Evolutionary conservation across 352 stramenopile genomes (phyloP).

Genomic region (Phytopythium helicoides): DNA sequence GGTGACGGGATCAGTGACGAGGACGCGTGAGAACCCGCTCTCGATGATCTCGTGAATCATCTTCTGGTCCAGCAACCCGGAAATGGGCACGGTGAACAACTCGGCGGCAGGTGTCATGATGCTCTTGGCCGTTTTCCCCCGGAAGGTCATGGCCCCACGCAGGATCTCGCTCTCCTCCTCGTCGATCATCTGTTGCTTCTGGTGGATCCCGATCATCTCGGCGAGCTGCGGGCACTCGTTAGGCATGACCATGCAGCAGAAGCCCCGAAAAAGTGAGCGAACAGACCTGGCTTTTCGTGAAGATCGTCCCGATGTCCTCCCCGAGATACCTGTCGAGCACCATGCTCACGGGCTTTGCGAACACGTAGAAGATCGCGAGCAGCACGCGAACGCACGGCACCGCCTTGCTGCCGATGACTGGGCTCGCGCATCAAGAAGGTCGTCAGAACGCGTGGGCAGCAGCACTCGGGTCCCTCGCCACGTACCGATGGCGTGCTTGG

Average conservation of each 20-base stretch:
- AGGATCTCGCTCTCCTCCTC: constrained; percentile 94
- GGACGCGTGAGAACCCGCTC: constrained; percentile 95
- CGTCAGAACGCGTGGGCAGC: neutral
- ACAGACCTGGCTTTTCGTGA: constrained; percentile 81
- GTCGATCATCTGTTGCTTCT: constrained; percentile 92
- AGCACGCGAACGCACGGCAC: constrained; percentile 94
- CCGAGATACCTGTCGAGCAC: constrained; percentile 92
- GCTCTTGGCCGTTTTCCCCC: constrained; percentile 86
- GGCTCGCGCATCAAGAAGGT: too few relatives aligned
- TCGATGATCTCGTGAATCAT: constrained; percentile 96
- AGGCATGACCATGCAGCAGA: neutral
- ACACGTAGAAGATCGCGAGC: constrained; percentile 91
- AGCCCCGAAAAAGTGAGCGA: neutral
- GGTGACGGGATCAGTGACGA: constrained; percentile 75
- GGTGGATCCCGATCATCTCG: constrained; percentile 97
- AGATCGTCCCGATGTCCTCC: constrained; percentile 95
- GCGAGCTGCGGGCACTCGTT: constrained; percentile 75
- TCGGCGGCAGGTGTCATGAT: constrained; percentile 95
- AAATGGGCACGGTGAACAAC: constrained; percentile 94
- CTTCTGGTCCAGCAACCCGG: constrained; percentile 50
- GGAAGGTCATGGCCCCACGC: constrained; percentile 94
- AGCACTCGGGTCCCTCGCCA: constrained; percentile 13
- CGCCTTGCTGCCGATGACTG: constrained; percentile 66
- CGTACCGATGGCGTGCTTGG: constrained; percentile 70
- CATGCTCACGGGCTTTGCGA: constrained; percentile 93